Base-by-base conservation (phyloP, 2,329 filamentous ascomycete genomes). In the Cladobotryum protrusum region DNA sequence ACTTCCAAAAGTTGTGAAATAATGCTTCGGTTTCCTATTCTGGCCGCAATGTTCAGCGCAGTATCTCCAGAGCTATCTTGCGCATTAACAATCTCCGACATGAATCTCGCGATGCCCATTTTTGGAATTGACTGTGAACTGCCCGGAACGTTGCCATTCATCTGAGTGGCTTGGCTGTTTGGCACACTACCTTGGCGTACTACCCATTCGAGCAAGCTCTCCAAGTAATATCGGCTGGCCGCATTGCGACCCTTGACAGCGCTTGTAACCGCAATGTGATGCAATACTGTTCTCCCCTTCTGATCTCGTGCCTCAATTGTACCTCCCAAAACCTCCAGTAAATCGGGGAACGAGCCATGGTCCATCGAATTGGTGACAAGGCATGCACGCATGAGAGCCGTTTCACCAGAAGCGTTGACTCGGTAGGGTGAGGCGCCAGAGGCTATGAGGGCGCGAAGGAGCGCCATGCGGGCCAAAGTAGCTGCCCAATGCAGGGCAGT, bases 1-100 rank as follows among this genome's bases (percentile, higher is more conserved):
- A 99, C 91, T 68, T 99, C 93, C 11, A 97, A 76, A 32, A 99
- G 75, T 64, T 99, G 93, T n/a, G 90, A 92, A 51, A 97, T 95
- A 59, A 99, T 96, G 60, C 89, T 95, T 49, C 87, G 79, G 64
- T 96, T 97, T 18, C 90, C 89, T 57, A 96, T 95, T 54, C 93
- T 80, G 2, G 93, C 91, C 2, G 92, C 93, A 54, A 97, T 85
- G 59, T 96, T 96, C 17, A 99, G 75, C 0, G 93, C 93, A 0
- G 93, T 99, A 63, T 99, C 95, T 1, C 93, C 93, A 33, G 87
- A 87, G 61, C 91, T 90, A 67, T 99, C 93, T 60, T 92, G 87
- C 0, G 91, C 86, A 61, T 99, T 97, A 53, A 99, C 92, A 66
- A 99, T 95, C 63, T 97, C 91, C 44, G 87, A 89, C 81, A 99